Percentiles rank a stretch among this genome's conserved stretches.
Conservation (phyloP, 768 basidiomycete genomes). For the Mycena sanguinolenta region DNA sequence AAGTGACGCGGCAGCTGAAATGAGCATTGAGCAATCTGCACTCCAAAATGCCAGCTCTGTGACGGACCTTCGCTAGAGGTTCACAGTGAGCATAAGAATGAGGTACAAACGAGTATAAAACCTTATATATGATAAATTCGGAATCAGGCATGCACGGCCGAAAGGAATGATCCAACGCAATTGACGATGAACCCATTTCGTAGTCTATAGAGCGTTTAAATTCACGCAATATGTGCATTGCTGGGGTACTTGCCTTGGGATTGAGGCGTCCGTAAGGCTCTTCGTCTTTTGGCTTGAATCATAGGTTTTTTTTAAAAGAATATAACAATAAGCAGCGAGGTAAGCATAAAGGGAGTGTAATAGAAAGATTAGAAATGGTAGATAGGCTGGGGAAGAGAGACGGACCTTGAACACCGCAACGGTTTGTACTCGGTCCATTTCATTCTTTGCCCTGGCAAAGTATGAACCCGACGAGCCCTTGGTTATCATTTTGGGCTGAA, state of each 20-base stretch:
- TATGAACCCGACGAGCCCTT: conserved; percentile 94
- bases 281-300: conserved; percentile 73
- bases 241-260: conserved; percentile 72
- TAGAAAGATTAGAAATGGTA: no score
- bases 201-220: conserved; percentile 63
- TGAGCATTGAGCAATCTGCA: not conserved
- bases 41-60: not conserved
- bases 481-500: conserved; percentile 91
- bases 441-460: conserved; percentile 88
- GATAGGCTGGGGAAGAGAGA: no score
- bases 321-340: no score
- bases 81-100: not conserved
- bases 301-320: no score
- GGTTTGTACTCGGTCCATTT: conserved; percentile 76
- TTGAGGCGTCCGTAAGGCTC: conserved; percentile 91
- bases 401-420: conserved; percentile 59
- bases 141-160: conserved; percentile 89
- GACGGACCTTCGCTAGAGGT: conserved; percentile 28
- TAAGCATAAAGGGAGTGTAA: no score
- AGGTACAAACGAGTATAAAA: not conserved
- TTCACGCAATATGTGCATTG: not conserved
- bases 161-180: conserved; percentile 93
- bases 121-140: conserved; percentile 66
- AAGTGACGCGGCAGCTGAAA: conserved; percentile 87
- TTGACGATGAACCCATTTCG: conserved; percentile 91